Conservation (phyloP, 2,329 filamentous ascomycete species). For the Fusarium miscanthi region DNA sequence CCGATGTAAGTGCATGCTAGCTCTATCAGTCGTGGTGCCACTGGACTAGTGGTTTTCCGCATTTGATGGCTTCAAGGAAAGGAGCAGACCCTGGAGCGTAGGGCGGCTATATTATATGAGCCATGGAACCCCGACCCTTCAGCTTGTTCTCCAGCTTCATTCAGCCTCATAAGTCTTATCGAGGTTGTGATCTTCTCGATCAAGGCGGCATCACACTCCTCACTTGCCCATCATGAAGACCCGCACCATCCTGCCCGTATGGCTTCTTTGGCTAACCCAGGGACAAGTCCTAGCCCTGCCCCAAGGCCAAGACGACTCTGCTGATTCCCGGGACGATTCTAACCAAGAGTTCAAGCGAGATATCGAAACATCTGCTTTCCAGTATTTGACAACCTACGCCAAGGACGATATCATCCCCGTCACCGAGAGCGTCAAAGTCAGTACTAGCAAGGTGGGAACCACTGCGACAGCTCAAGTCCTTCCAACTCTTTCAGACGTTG, state of each 20-base stretch:
- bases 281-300: conserved; percentile 40
- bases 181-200: conserved; percentile 20
- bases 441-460: conserved; percentile 36
- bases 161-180: conserved; percentile 18
- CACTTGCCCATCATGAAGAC: conserved; percentile 40
- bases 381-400: conserved; percentile 43
- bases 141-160: conserved; percentile 2
- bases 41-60: conserved; percentile 40
- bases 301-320: conserved; percentile 6
- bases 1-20: conserved; percentile 33
- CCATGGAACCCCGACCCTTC: conserved; percentile 25
- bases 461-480: conserved; percentile 46
- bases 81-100: conserved; percentile 14
- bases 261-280: conserved; percentile 45
- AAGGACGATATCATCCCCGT: conserved; percentile 45
- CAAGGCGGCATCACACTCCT: conserved; percentile 5
- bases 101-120: conserved; percentile 40
- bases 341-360: conserved; percentile 36
- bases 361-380: conserved; percentile 30
- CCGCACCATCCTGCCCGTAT: conserved; percentile 36
- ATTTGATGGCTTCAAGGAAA: conserved; percentile 30
- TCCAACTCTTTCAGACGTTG: conserved; percentile 46
- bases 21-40: conserved; percentile 33
- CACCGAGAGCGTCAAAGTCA: conserved; percentile 42
- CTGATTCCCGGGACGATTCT: conserved; percentile 13